Base-by-base conservation (phyloP, 2,329 filamentous ascomycete species). In the Fusarium multiceps region DNA sequence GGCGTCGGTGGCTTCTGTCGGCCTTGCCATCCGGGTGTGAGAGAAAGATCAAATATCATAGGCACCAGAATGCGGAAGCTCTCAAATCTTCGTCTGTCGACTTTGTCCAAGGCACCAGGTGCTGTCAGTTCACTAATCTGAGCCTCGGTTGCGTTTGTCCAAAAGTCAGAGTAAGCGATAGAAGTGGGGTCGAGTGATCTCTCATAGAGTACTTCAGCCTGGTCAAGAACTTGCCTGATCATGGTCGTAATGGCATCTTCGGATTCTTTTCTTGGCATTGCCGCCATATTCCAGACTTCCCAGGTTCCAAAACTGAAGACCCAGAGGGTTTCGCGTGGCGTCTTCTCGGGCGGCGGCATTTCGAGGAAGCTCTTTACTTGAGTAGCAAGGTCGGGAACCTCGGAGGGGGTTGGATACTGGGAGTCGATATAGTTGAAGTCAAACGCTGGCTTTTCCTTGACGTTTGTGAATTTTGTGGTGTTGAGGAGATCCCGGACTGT, bases 291-390 rank as follows among this genome's bases (percentile, higher is more conserved):
- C 85, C 85, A 88, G 51, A 87, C 75, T 59, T 88, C 86, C 85
- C 85, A 87, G 30, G 82, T 82, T n/a, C 86, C 86, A 56, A 87
- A 82, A 12, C 79, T 83, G 56, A 88, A 84, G 16, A 87, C 77
- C 83, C 83, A 87, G 16, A 87, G 70, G 0, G 86, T 87, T 63
- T 87, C 83, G n/a, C 77, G 77, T 8, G 83, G 80, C 0, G 79
- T 61, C 1, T 66, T 61, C 4, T 68, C 65, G 1, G 80, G 78
- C 21, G 74, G 74, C 4, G 81, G 76, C 43, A 76, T 78, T 9
- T 78, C 72, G n/a, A 88, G 80, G 54, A 87, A 88, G 3, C 70
- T 63, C 32, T 80, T 72, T 4, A 88, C 73, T 66, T 88, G 86
- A 4, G 76, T 74, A 20, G 77, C 69, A 13, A 88, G 71, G 59